A percentile compares a stretch with the other conserved stretches of the same genome.
Evolutionary conservation across 768 basidiomycete species (phyloP).

Genomic region (Naganishia friedmannii): DNA sequence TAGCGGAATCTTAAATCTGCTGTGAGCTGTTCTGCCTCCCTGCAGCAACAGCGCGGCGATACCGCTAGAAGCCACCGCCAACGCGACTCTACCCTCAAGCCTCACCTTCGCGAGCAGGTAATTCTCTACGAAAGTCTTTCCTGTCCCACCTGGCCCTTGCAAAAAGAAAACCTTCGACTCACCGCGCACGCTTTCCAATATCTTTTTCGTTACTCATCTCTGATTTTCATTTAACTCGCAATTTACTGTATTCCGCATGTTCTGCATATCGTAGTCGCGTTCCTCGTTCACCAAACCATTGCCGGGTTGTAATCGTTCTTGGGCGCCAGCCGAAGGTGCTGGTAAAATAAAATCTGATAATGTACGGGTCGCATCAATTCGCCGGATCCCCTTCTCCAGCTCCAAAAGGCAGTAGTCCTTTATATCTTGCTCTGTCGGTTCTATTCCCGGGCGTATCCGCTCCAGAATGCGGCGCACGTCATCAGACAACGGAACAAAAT

Average conservation of each 20-base stretch:
- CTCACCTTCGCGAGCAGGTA: conserved; percentile 49
- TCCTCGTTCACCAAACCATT: not conserved
- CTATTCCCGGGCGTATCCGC: not conserved
- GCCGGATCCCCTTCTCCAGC: not conserved
- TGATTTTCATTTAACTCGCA: not conserved
- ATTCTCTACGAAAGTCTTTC: conserved; percentile 57
- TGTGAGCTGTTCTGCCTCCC: conserved; percentile 58
- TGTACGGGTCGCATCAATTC: not conserved
- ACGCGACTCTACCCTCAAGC: conserved; percentile 48
- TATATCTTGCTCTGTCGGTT: conserved; percentile 1
- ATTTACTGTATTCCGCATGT: not conserved
- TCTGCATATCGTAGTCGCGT: not conserved
- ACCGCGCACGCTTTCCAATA: conserved; percentile 35
- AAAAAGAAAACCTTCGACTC: conserved; percentile 52
- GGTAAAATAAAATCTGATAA: not conserved
- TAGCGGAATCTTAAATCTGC: conserved; percentile 32
- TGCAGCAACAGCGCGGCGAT: conserved; percentile 56
- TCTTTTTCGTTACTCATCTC: not conserved
- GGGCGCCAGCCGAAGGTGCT: not conserved
- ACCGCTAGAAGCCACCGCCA: conserved; percentile 60
- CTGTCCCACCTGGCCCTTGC: conserved; percentile 55
- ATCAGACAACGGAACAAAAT: not conserved
- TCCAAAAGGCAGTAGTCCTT: not conserved
- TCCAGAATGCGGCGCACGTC: not conserved
- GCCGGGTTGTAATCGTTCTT: conserved; percentile 3